Evolutionary conservation across 192 early-diverging fungal species (phyloP).

Genomic region (Coemansia sp.): DNA sequence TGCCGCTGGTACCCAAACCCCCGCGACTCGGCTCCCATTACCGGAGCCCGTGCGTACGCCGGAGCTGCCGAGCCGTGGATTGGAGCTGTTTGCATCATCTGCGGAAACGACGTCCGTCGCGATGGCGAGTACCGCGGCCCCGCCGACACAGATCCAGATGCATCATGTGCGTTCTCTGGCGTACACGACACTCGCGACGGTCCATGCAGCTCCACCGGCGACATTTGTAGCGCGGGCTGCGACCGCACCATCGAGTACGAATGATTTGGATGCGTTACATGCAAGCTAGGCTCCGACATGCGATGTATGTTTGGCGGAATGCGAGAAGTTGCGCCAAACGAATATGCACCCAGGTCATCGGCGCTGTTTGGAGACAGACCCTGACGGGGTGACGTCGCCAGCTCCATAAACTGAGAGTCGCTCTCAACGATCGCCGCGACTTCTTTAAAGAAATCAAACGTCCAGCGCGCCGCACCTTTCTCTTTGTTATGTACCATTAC

Average conservation of each 20-base stretch:
- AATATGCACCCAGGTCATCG: constrained; percentile 30
- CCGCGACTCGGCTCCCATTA: not conserved
- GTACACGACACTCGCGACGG: constrained; percentile 10
- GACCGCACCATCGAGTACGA: constrained; percentile 1
- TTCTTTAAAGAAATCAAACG: constrained; percentile 55
- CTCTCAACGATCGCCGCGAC: constrained; percentile 48
- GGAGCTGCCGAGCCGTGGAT: not conserved
- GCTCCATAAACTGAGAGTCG: constrained; percentile 45
- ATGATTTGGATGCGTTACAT: not conserved
- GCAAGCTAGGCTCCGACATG: constrained; percentile 46
- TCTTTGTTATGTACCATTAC: constrained; percentile 54
- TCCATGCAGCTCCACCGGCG: not conserved
- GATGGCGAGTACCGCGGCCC: constrained; percentile 20
- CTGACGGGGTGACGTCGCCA: constrained; percentile 16
- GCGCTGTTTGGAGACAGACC: not conserved
- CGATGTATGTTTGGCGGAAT: constrained; percentile 21
- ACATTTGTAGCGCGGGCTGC: not conserved
- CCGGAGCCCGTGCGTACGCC: constrained; percentile 5
- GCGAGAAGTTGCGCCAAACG: constrained; percentile 15
- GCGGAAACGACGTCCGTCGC: constrained; percentile 40
- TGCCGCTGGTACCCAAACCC: constrained; percentile 7
- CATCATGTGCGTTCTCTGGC: not conserved
- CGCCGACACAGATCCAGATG: too few species aligned
- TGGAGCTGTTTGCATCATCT: constrained; percentile 11
- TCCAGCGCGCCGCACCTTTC: constrained; percentile 54